Evolutionary conservation across 352 stramenopile species (phyloP), one percentile per base, ranked within the genome.

Genomic region (Phytopythium sindhum): DNA sequence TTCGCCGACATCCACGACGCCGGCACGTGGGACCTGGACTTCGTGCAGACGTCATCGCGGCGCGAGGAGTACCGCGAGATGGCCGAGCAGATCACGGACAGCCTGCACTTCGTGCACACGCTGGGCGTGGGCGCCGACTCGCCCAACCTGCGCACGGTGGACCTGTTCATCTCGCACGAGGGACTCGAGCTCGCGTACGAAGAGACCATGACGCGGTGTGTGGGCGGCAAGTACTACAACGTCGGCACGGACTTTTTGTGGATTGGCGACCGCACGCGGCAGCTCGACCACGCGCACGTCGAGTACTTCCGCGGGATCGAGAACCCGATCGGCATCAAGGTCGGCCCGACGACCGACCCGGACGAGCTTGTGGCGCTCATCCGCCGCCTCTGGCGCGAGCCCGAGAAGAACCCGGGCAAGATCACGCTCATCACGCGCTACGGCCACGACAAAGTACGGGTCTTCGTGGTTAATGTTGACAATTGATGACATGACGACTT

Each of bases 141-240:
- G 14, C 78, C 85, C 19, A 77, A 91, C 53, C 90, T 99, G 50
- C 97, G 97, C 66, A 96, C 95, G 29, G 97, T 98, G 37, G 91
- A 98, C 69, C 96, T 99, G 67, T 99, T 98, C 80, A 97, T 97
- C 28, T 97, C 96, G n/a, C 97, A 99, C 73, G 97, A 99, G 89
- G 98, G 96, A 26, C 81, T 99, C 28, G 91, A 99, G 64, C 85
- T 99, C 24, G 96, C 89, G 0, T 99, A 99, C 73, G 97, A 99
- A 77, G 83, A 99, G 82, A 97, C 97, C 15, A 93, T 99, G 80
- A 99, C 97, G 28, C 88, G 96, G 61, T 61, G 98, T 65, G 90
- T 98, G 67, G 69, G 91, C 64, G 86, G 91, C 64, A 97, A 97
- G 72, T 99, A 86, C 80, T 99, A 99, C 81, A 98, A 99, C 81